Evolutionary conservation across 2,329 filamentous ascomycete genomes (phyloP).

Genomic region (Harringtonia lauricola): DNA sequence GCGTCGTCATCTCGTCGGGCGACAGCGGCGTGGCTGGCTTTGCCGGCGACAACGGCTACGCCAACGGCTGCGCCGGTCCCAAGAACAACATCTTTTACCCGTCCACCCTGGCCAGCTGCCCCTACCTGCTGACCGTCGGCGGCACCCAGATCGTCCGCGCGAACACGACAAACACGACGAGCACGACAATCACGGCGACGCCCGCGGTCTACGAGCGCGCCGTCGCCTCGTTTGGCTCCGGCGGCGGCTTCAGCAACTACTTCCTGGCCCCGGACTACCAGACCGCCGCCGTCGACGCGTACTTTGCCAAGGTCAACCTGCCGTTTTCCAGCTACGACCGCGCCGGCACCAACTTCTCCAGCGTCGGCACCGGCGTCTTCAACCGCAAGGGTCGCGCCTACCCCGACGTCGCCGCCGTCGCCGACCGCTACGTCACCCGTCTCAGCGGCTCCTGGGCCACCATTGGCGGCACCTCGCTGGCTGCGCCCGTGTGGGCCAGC

Average conservation of each 20-base stretch:
- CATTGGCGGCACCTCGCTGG: constrained; percentile 40
- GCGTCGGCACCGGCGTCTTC: constrained; percentile 13
- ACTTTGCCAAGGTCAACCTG: constrained; percentile 19
- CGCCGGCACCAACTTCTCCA: constrained; percentile 6
- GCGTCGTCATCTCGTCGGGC: constrained; percentile 35
- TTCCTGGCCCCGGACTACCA: constrained; percentile 33
- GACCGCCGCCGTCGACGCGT: constrained; percentile 24
- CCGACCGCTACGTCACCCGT: constrained; percentile 16
- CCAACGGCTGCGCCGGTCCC: too few relatives aligned
- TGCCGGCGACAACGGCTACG: constrained; percentile 11
- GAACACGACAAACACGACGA: constrained; percentile 7
- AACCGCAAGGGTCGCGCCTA: constrained; percentile 15
- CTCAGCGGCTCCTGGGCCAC: constrained; percentile 19
- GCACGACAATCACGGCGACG: too few relatives aligned
- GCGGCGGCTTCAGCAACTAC: constrained; percentile 35
- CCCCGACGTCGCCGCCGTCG: constrained; percentile 17
- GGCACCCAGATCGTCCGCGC: constrained; percentile 39
- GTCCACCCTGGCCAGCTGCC: constrained; percentile 23
- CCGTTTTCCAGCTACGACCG: constrained; percentile 12
- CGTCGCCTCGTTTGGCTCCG: constrained; percentile 18
- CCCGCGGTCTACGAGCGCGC: constrained; percentile 13
- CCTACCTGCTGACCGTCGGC: constrained; percentile 39
- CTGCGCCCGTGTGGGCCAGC: constrained; percentile 45
- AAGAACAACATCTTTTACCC: constrained; percentile 15
- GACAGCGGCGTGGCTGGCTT: constrained; percentile 32